Evolutionary conservation across 106 monocot genomes (phyloP), one percentile per base, ranked within the genome.

Genomic region (Narthecium ossifragum): DNA sequence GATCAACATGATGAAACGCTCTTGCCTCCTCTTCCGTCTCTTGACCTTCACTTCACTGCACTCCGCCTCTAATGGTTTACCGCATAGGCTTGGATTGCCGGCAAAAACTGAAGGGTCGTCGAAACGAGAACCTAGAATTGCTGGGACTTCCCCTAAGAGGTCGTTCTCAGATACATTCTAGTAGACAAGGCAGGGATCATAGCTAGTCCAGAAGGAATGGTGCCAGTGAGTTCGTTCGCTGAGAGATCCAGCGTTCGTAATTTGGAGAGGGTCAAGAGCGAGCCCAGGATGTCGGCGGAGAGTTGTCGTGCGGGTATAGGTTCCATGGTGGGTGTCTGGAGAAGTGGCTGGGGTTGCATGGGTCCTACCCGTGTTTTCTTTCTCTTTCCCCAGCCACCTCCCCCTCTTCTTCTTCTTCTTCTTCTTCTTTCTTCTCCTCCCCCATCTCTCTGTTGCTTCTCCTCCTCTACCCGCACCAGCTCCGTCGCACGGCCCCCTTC

Each of bases 111-210:
- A 83, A 2, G 78, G 66, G 39, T 79, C 62, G 10, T 52, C 31
- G 58, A 90, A 96, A 26, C 78, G 89, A 27, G 83, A 58, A n/a
- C 62, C 67, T 6, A 93, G 61, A 49, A 60, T 59, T 17, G 55
- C 55, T 6, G 92, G 92, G 30, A 93, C 82, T 57, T 79, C 76
- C 4, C 88, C 92, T 22, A 60, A 48, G 0, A 92, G 67, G 36
- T 79, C 41, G 75, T 92, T 92, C 12, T 54, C 24, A 15, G 92
- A 92, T 5, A 92, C 73, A 29, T 92, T 88, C 41, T 88, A 53
- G 66, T 75, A 70, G 0, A 32, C 29, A 31, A 92, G 38, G 13
- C 61, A 9, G 62, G 62, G 24, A 88, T 72, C 14, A 41, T 41
- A n/a, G 41, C 26, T 17, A 45, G 43, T 5, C 26, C 60, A 2